Evolutionary conservation across 495 filamentous ascomycete genomes (phyloP), one percentile per base, ranked within the genome.

Genomic region (Xylaria venustula): DNA sequence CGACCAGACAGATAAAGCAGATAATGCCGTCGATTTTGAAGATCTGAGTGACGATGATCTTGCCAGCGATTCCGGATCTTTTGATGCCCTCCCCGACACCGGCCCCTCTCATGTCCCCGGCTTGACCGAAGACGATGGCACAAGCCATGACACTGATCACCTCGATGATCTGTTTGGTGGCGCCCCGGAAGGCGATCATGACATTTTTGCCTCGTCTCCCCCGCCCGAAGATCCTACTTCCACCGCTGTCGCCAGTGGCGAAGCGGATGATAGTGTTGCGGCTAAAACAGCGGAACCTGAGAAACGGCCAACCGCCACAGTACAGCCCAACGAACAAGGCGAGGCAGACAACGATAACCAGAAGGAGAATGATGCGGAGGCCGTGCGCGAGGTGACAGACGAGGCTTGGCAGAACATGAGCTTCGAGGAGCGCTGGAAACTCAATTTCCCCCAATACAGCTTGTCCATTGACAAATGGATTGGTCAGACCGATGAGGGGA

Each of bases 11-110:
- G 66, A 67, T 54, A 78, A 76, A 54, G 77, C 75, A 50, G 77
- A 73, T 34, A 73, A 81, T 66, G 78, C 77, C 48, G 64, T 75
- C 60, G 94, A 99, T 74, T 99, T 86, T 65, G 93, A 90, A 70
- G 91, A 95, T 71, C 87, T 95, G 71, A 79, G 77, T 50, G 87
- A 88, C 56, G 81, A 81, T 58, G 87, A 87, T 40, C 69, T 83
- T 8, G 78, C 77, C 64, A 78, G 70, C 48, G 73, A 75, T 44
- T 67, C 69, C 34, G 74, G 57, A 15, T 63, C 55, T 20, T 58
- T 25, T 36, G 71, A 74, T 28, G 77, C 75, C 44, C 79, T 75
- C 26, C 71, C 70, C 17, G 72, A 67, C 30, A 60, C 66, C 0
- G 68, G 70, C 47, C 64, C 71, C 30, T 72, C 66, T 11, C 74